These are phyloP conservation scores for Ceratocystis destructans DNA, from an alignment of 2,329 filamentous ascomycete genomes.

Conservation along the genomic window DNA sequence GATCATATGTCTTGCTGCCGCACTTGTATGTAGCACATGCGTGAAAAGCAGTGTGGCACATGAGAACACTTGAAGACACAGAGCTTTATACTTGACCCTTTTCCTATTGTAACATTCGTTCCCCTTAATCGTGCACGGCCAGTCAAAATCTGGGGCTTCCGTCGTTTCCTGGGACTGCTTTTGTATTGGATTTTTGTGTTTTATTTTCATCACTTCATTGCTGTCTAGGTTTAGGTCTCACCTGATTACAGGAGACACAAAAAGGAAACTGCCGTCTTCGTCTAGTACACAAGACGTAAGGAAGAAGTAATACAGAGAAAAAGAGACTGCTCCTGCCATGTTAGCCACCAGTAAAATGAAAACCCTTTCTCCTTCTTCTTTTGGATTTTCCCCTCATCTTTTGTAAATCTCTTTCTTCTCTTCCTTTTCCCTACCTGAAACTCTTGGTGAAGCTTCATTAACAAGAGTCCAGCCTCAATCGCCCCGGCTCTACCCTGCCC, in stretches of 20 bases:
- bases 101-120: too few species aligned
- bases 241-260: not conserved
- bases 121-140: too few species aligned
- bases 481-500: not conserved
- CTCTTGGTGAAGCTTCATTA: not conserved
- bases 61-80: too few species aligned
- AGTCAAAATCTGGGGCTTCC: too few species aligned
- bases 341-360: not conserved
- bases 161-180: too few species aligned
- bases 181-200: too few species aligned
- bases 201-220: too few species aligned
- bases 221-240: too few species aligned
- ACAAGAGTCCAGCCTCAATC: not conserved
- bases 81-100: too few species aligned
- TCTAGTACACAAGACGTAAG: not conserved
- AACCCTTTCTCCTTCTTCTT: not conserved
- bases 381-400: not conserved
- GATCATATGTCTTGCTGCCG: too few species aligned
- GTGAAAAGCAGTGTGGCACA: too few species aligned
- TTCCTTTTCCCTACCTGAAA: not conserved
- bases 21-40: too few species aligned
- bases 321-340: not conserved
- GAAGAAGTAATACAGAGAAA: not conserved
- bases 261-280: not conserved
- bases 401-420: not conserved